Conservation (phyloP, 495 filamentous ascomycete genomes). For the Podospora bellae-mahoneyi region DNA sequence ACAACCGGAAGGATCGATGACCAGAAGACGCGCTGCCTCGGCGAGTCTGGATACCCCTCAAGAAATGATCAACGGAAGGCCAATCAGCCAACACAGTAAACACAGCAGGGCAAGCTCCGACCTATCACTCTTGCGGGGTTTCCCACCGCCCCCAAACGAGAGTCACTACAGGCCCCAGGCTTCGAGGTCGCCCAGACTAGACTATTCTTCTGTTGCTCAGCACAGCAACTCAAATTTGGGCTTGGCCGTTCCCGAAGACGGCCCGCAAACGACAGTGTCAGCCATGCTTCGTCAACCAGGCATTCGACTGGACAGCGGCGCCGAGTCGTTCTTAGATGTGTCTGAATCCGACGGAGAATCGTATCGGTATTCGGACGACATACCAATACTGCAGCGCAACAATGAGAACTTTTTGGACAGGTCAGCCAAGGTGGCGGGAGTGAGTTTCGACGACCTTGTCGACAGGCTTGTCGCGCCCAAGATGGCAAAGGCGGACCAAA, state of each 20-base stretch:
- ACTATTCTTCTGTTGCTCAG: constrained; percentile 24
- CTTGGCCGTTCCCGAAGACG: constrained; percentile 35
- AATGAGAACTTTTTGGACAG: constrained; percentile 49
- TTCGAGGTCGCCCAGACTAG: constrained; percentile 32
- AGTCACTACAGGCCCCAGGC: constrained; percentile 32
- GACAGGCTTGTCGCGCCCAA: constrained; percentile 77
- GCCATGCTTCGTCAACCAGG: constrained; percentile 46
- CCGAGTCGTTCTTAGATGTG: constrained; percentile 55
- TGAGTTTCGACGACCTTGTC: constrained; percentile 83
- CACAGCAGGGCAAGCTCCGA: constrained; percentile 66
- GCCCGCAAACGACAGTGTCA: constrained; percentile 38
- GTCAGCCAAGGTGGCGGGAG: constrained; percentile 54
- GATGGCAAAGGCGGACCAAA: constrained; percentile 79
- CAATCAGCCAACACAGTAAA: constrained; percentile 50
- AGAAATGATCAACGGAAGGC: constrained; percentile 42
- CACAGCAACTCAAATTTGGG: constrained; percentile 19
- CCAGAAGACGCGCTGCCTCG: constrained; percentile 48
- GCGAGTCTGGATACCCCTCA: constrained; percentile 50
- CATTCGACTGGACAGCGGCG: constrained; percentile 42
- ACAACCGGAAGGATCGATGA: constrained; percentile 25
- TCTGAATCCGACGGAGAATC: constrained; percentile 59
- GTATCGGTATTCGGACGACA: constrained; percentile 55
- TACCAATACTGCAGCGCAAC: constrained; percentile 56
- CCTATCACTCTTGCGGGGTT: constrained; percentile 50
- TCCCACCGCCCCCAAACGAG: constrained; percentile 32